Percentiles rank a stretch among this genome's conserved stretches.
Conservation (phyloP, 163 green algal genomes). For the Prototheca cutis region DNA sequence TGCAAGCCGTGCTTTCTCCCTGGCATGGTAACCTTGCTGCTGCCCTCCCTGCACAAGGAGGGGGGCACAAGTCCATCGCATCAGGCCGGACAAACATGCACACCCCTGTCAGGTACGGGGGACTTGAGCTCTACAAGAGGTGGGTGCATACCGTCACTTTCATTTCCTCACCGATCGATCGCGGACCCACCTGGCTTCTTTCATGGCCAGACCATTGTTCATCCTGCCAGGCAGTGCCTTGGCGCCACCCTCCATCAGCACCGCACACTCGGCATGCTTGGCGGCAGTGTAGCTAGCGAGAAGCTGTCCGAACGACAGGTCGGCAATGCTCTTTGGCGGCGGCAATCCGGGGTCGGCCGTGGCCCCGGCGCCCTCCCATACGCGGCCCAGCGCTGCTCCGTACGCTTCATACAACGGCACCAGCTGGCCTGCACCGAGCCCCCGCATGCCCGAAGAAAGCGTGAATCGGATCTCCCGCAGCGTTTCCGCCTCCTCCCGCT, state of each 20-base stretch:
- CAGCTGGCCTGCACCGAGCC: neutral
- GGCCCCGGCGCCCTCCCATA: neutral
- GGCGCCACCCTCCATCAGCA: neutral
- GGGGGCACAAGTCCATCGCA: no score
- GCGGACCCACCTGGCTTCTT: no score
- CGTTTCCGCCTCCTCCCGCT: neutral
- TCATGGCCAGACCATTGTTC: neutral
- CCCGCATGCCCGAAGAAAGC: neutral
- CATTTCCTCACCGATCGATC: no score
- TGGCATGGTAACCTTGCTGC: no score
- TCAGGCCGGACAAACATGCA: no score
- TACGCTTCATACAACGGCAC: neutral
- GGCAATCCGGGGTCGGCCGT: neutral
- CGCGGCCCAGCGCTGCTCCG: neutral
- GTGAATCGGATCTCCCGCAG: neutral
- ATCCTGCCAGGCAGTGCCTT: neutral
- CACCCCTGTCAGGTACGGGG: no score
- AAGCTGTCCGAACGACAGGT: neutral
- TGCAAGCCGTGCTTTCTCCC: neutral
- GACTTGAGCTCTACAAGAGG: neutral
- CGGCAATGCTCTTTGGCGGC: neutral
- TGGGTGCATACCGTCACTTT: no score
- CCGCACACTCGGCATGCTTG: neutral
- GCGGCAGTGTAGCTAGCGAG: neutral
- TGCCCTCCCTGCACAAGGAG: no score